A percentile compares a stretch with the other conserved stretches of the same genome.
These are phyloP conservation scores for Calocera viscosa DNA, from an alignment of 768 basidiomycete species.

Conservation along the genomic window DNA sequence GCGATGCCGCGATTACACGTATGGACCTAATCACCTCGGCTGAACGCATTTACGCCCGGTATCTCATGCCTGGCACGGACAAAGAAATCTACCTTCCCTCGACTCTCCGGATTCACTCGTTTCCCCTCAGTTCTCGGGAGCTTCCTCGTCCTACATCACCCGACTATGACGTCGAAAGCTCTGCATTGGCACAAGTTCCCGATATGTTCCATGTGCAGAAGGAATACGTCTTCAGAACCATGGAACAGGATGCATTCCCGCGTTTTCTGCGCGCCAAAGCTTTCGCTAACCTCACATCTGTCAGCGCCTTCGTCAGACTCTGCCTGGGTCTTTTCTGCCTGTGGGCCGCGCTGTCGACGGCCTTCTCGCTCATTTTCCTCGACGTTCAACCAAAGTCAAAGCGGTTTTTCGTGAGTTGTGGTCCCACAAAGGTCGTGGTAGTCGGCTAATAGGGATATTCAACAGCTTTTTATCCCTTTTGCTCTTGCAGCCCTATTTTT, in stretches of 20 bases:
- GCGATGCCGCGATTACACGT: slow-evolving; percentile 80
- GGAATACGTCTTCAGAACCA: slow-evolving; percentile 89
- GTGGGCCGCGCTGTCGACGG: slow-evolving; percentile 90
- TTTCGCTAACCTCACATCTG: slow-evolving; percentile 92
- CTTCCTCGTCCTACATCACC: slow-evolving; percentile 46
- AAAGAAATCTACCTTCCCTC: slow-evolving; percentile 98
- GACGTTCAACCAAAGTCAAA: slow-evolving; percentile 86
- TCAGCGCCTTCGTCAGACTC: slow-evolving; percentile 76
- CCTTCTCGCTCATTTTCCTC: slow-evolving; percentile 84
- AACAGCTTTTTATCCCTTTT: slow-evolving; percentile 88
- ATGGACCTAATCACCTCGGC: slow-evolving; percentile 83
- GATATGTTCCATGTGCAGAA: slow-evolving; percentile 97
- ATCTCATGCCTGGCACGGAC: slow-evolving; percentile 79
- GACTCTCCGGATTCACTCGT: slow-evolving; percentile 76
- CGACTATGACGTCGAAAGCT: slow-evolving; percentile 43
- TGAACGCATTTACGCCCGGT: slow-evolving; percentile 90
- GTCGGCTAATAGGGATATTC: background rate
- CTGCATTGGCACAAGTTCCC: slow-evolving; percentile 70
- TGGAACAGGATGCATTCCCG: slow-evolving; percentile 91
- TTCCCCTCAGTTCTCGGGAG: slow-evolving; percentile 65
- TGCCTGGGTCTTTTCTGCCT: slow-evolving; percentile 71
- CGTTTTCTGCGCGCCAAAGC: slow-evolving; percentile 92
- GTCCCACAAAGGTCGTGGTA: background rate
- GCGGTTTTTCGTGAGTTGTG: slow-evolving; percentile 76
- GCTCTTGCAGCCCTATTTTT: slow-evolving; percentile 79